Evolutionary conservation across 495 filamentous ascomycete genomes (phyloP).

Genomic region (Xylaria bambusicola): DNA sequence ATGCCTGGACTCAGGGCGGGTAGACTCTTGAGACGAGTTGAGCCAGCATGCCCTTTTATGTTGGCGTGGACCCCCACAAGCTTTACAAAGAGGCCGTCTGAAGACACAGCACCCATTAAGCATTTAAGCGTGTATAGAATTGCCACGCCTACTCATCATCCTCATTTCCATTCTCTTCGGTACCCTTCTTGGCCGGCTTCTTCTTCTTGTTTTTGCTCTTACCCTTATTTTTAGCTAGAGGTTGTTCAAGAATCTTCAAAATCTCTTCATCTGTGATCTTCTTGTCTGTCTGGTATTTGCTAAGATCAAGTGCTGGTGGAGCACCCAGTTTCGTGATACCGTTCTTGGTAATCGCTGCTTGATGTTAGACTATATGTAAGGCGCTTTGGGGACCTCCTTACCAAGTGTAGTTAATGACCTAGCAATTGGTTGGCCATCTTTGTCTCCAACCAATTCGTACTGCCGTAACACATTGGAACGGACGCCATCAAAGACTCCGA

Average conservation of each 20-base stretch:
- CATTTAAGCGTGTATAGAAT: not conserved
- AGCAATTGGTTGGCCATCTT: conserved; percentile 79
- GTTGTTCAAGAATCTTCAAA: conserved; percentile 87
- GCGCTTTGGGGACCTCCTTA: conserved; percentile 37
- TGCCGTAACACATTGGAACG: conserved; percentile 85
- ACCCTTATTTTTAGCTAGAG: conserved; percentile 72
- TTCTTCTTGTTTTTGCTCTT: conserved; percentile 94
- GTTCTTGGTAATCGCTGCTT: conserved; percentile 93
- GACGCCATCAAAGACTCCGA: conserved; percentile 90
- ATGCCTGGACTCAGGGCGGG: conserved; percentile 1
- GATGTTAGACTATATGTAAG: conserved; percentile 18
- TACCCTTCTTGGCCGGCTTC: conserved; percentile 61
- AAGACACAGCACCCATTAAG: not conserved
- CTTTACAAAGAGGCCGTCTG: not conserved
- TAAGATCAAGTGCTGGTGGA: conserved; percentile 69
- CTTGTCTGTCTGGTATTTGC: conserved; percentile 88
- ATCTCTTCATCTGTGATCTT: conserved; percentile 96
- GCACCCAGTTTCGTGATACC: conserved; percentile 82
- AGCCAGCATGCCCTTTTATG: not conserved
- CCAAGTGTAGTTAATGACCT: conserved; percentile 88
- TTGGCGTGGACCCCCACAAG: conserved; percentile 4
- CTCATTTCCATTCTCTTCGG: conserved; percentile 43
- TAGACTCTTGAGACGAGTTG: conserved; percentile 2
- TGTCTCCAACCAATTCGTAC: conserved; percentile 93
- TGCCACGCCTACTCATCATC: conserved; percentile 40